Evolutionary conservation across 2,329 filamentous ascomycete species (phyloP).

Genomic region (Penicillium sp.): DNA sequence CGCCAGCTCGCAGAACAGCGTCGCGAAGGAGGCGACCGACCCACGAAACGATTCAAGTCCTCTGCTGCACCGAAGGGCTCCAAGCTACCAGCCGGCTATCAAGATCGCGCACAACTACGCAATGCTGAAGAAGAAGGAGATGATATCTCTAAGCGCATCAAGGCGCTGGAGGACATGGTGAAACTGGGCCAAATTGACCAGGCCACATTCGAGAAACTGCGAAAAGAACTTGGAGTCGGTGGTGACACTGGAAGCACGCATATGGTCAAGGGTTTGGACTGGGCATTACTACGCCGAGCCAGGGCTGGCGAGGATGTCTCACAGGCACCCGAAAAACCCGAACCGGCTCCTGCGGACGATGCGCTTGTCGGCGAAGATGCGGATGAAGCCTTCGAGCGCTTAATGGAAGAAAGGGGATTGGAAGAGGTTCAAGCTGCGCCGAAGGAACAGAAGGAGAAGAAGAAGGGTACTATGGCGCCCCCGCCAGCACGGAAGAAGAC

Average conservation of each 20-base stretch:
- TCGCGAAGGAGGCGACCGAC: slow-evolving; percentile 53
- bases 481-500: slow-evolving; percentile 50
- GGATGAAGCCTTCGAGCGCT: slow-evolving; percentile 60
- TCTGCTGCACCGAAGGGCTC: slow-evolving; percentile 76
- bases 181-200: slow-evolving; percentile 83
- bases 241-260: slow-evolving; percentile 80
- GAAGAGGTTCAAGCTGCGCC: slow-evolving; percentile 30
- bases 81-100: slow-evolving; percentile 76
- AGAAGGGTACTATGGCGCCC: slow-evolving; percentile 53
- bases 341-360: slow-evolving; percentile 30
- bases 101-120: slow-evolving; percentile 72
- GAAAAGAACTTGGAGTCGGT: slow-evolving; percentile 72
- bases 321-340: slow-evolving; percentile 26
- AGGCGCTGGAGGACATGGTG: slow-evolving; percentile 75
- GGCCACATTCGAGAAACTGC: slow-evolving; percentile 71
- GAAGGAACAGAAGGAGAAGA: slow-evolving; percentile 43
- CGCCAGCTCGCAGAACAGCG: slow-evolving; percentile 78
- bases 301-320: slow-evolving; percentile 57
- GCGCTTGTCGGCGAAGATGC: slow-evolving; percentile 48
- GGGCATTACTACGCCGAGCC: slow-evolving; percentile 60
- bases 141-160: slow-evolving; percentile 65
- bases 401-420: slow-evolving; percentile 40
- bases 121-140: slow-evolving; percentile 54
- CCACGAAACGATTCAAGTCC: slow-evolving; percentile 72
- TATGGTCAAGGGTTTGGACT: slow-evolving; percentile 88